Conservation (phyloP, 345 rosid species). For the Turnera subulata region DNA sequence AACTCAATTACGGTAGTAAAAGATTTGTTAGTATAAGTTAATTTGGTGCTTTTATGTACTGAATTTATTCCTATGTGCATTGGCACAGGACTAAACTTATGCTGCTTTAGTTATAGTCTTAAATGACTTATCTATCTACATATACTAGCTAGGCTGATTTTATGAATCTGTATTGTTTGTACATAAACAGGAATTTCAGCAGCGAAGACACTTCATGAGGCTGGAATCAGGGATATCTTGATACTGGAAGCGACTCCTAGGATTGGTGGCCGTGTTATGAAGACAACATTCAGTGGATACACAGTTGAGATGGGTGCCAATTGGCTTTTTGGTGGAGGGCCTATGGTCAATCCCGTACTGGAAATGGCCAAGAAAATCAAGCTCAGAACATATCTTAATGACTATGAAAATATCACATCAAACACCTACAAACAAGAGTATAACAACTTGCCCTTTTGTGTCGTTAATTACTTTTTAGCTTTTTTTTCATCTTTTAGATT, state of each 20-base stretch:
- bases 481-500: too few relatives aligned
- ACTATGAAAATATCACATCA: constrained; percentile 18
- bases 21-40: too few relatives aligned
- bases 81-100: too few relatives aligned
- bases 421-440: constrained; percentile 32
- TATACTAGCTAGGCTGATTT: too few relatives aligned
- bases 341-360: constrained; percentile 9
- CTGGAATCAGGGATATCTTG: constrained; percentile 22
- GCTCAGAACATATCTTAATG: constrained; percentile 16
- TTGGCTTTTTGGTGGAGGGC: constrained; percentile 28
- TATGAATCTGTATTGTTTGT: too few relatives aligned
- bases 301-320: constrained; percentile 25
- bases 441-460: background rate
- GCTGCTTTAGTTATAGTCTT: too few relatives aligned
- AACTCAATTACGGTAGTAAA: background rate
- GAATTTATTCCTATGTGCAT: too few relatives aligned
- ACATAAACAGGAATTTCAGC: constrained; percentile 24
- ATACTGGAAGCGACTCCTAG: constrained; percentile 28
- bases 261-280: constrained; percentile 23
- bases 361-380: constrained; percentile 25
- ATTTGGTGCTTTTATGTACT: too few relatives aligned
- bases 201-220: constrained; percentile 28
- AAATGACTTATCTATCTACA: too few relatives aligned
- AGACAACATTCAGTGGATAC: constrained; percentile 13
- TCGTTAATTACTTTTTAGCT: background rate